A percentile compares a stretch with the other conserved stretches of the same genome.
phyloP scores from a whole-genome alignment of 306 rosid genomes.

The Malus fusca region DNA sequence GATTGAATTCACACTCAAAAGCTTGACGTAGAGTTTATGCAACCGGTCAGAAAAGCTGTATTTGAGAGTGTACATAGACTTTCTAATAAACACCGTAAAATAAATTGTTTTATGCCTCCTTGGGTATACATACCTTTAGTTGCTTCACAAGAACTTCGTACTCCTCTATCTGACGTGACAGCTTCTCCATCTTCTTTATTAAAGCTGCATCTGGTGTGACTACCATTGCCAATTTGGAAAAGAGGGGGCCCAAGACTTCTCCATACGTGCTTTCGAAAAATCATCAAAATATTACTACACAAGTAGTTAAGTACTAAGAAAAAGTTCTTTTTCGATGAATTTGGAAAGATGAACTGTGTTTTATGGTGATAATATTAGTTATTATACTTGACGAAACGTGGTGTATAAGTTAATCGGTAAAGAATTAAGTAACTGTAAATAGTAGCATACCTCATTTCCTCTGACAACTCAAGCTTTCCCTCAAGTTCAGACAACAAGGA shows the following conservation, averaged over 20 bases:
- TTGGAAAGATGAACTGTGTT: conserved; percentile 12
- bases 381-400: background rate
- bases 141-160: conserved; percentile 64
- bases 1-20: background rate
- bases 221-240: conserved; percentile 34
- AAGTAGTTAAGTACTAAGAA: background rate
- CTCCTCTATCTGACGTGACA: conserved; percentile 43
- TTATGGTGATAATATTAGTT: background rate
- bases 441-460: conserved; percentile 43
- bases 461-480: conserved; percentile 18
- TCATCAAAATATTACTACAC: background rate
- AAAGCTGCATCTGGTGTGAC: conserved; percentile 31
- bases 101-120: background rate
- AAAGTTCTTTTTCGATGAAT: background rate
- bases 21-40: background rate
- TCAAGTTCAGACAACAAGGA: conserved; percentile 19
- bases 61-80: background rate
- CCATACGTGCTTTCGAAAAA: conserved; percentile 43
- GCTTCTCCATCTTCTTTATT: conserved; percentile 32
- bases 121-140: conserved; percentile 55
- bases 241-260: conserved; percentile 40
- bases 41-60: background rate
- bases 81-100: background rate
- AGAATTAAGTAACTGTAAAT: conserved; percentile 6
- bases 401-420: background rate